Conservation (phyloP, 768 basidiomycete species). For the Lactarius vividus region DNA sequence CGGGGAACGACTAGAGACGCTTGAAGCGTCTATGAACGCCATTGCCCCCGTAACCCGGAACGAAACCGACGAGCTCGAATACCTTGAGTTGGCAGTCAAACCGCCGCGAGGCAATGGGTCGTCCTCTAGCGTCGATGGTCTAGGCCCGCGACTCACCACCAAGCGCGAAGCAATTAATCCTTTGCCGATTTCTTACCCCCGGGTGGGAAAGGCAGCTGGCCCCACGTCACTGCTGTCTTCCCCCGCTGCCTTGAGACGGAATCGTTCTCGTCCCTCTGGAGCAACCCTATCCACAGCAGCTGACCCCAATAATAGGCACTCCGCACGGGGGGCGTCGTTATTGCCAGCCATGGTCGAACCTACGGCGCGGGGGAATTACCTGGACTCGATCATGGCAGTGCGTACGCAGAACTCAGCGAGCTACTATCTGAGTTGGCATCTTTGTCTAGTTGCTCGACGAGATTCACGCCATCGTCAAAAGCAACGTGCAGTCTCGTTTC, state of each 20-base stretch:
- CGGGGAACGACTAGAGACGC: background rate
- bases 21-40: background rate
- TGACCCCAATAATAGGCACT: background rate
- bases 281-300: background rate
- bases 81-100: background rate
- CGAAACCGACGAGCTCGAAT: background rate
- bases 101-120: background rate
- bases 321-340: background rate
- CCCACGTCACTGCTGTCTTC: background rate
- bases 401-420: background rate
- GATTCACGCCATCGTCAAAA: conserved; percentile 18
- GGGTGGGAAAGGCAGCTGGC: background rate
- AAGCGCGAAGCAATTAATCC: background rate
- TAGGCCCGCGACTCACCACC: background rate
- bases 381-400: conserved; percentile 15
- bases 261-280: background rate
- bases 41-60: background rate
- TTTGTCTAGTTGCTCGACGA: conserved; percentile 21
- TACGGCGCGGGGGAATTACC: background rate
- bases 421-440: background rate
- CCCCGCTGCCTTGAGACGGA: background rate
- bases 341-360: conserved; percentile 1
- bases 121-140: background rate
- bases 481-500: conserved; percentile 22
- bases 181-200: background rate